Conservation (phyloP, 192 early-diverging fungal species). For the Gryganskiella cystojenkinii region DNA sequence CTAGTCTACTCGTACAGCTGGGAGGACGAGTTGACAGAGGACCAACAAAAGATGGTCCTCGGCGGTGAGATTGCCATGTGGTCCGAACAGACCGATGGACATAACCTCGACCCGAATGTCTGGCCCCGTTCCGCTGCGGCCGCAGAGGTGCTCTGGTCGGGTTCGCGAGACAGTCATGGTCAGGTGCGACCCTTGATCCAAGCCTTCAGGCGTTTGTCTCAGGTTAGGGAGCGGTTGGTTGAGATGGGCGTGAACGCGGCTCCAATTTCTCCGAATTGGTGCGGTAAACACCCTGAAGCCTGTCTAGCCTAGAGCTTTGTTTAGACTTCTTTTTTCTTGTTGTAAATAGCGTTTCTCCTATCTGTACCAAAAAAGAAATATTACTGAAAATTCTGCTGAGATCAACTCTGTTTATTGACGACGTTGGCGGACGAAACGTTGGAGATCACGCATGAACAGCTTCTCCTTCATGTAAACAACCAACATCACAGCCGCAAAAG, state of each 20-base stretch:
- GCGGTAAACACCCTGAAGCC: slow-evolving; percentile 49
- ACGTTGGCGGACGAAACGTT: slow-evolving; percentile 17
- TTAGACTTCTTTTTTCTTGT: too few species aligned
- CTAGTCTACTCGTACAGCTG: slow-evolving; percentile 41
- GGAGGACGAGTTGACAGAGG: slow-evolving; percentile 21
- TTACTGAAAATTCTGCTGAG: neutral
- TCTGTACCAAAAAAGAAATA: neutral
- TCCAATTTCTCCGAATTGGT: slow-evolving; percentile 80
- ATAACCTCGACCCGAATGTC: slow-evolving; percentile 68
- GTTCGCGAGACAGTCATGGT: slow-evolving; percentile 60
- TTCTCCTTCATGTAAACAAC: slow-evolving; percentile 21
- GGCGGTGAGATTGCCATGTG: slow-evolving; percentile 76
- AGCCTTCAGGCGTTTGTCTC: slow-evolving; percentile 72
- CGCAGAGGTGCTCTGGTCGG: slow-evolving; percentile 79
- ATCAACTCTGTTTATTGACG: neutral
- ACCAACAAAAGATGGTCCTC: slow-evolving; percentile 46
- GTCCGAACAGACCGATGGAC: slow-evolving; percentile 76
- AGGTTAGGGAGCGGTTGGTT: slow-evolving; percentile 76
- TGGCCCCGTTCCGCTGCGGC: slow-evolving; percentile 81
- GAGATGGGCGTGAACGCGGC: slow-evolving; percentile 73
- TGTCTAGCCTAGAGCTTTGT: slow-evolving; percentile 22
- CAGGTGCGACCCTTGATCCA: slow-evolving; percentile 64
- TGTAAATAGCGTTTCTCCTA: too few species aligned
- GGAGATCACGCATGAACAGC: slow-evolving; percentile 38
- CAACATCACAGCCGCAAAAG: slow-evolving; percentile 9